phyloP scores from a whole-genome alignment of 495 filamentous ascomycete genomes.

The Aspergillus indologenus region DNA sequence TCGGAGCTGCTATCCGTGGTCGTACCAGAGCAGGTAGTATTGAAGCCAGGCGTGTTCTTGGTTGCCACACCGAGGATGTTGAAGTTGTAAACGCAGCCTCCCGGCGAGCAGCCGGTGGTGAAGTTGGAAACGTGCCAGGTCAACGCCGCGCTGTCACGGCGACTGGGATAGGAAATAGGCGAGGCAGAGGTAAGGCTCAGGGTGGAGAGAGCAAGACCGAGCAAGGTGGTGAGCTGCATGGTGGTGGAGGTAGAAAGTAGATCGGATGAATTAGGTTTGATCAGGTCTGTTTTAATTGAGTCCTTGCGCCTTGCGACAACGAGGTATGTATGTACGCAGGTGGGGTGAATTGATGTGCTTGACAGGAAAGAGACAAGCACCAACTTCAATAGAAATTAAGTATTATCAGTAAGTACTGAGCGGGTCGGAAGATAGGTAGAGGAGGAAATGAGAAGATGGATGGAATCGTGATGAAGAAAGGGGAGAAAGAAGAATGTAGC shows the following conservation, averaged over 20 bases:
- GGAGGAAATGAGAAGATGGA: neutral
- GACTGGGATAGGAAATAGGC: conserved; percentile 4
- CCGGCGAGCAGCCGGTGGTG: conserved; percentile 32
- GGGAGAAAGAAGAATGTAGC: neutral
- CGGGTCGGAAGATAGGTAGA: neutral
- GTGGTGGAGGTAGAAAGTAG: conserved; percentile 10
- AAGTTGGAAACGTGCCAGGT: conserved; percentile 37
- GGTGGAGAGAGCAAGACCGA: conserved; percentile 31
- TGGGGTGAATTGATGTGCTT: neutral
- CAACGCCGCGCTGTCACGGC: conserved; percentile 22
- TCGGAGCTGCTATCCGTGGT: conserved; percentile 22
- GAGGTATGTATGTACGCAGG: neutral
- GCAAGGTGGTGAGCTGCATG: conserved; percentile 36
- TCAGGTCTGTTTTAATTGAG: neutral
- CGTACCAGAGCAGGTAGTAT: conserved; percentile 39
- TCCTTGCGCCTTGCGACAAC: neutral
- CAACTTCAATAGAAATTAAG: neutral
- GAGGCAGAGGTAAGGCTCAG: conserved; percentile 25
- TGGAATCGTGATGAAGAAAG: neutral
- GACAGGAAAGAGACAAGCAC: neutral
- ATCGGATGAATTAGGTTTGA: neutral
- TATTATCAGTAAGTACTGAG: conserved; percentile 4
- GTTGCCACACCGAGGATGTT: conserved; percentile 29
- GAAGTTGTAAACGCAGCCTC: conserved; percentile 37
- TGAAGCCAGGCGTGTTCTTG: conserved; percentile 38